Evolutionary conservation across 225 moss, liverwort and hornwort species (phyloP), one percentile per base, ranked within the genome.

Genomic region (Bryum argenteum): DNA sequence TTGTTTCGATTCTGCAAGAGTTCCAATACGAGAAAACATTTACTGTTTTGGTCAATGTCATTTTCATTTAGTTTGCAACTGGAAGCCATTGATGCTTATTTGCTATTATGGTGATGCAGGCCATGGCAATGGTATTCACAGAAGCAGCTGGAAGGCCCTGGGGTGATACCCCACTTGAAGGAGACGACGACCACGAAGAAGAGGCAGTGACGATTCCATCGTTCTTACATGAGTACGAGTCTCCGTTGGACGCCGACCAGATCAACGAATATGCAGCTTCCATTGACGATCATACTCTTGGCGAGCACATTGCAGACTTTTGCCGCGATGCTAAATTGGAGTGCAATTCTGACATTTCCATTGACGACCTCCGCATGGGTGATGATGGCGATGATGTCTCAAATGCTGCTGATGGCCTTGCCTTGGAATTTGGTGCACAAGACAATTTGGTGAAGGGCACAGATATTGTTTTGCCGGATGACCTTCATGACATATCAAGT

Each of bases 231-330:
- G 24, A 63, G 3, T 23, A 26, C 13, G 26, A 7, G 2, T 72
- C 79, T 0, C 44, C 69, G 1, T 21, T 76, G 60, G 73, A 72
- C 0, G 15, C 1, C 0, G 47, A 40, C 33, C 47, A 1, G 39
- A 59, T 37, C 1, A 15, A 19, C 0, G 45, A 65, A 20, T 83
- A 76, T 22, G 59, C 9, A 22, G 26, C 45, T 1, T 39, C 45
- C 1, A 52, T 71, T 45, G 56, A 75, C 28, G 73, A 77, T 14
- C 18, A 56, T 39, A 79, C 76, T 1, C 39, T 79, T 6, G 55
- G 60, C 1, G 3, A 77, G 21, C 43, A 28, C 44, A 71, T 65
- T 9, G 1, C 17, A 1, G 61, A 73, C 17, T 77, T 83, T 69
- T 83, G 80, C 11, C 45, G 14, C 13, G 73, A 79, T 0, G 80